phyloP scores from a whole-genome alignment of 306 rosid genomes.

The Casuarina cunninghamiana region DNA sequence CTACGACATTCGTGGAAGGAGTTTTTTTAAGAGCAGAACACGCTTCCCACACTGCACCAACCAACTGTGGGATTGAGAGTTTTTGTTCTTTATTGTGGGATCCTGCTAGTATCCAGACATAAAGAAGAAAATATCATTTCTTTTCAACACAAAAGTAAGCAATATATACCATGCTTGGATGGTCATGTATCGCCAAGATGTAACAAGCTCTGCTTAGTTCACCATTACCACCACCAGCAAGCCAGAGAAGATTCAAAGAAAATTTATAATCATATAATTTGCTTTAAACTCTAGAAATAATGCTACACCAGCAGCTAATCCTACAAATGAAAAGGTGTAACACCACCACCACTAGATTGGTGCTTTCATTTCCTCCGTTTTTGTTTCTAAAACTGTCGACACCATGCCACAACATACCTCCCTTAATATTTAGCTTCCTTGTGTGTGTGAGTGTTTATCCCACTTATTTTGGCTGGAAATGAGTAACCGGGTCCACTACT shows the following conservation, averaged over 20 bases:
- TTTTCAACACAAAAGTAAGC: neutral
- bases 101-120: conserved; percentile 48
- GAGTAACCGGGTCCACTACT: neutral
- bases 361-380: neutral
- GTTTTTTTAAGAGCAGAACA: conserved; percentile 76
- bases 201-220: neutral
- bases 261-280: too few relatives aligned
- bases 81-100: conserved; percentile 44
- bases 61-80: conserved; percentile 61
- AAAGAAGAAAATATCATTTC: conserved; percentile 24
- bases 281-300: neutral
- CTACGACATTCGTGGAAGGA: conserved; percentile 75
- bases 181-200: neutral
- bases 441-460: neutral
- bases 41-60: conserved; percentile 84
- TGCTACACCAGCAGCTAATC: neutral
- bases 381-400: neutral
- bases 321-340: neutral
- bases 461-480: neutral
- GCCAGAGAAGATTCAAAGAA: too few relatives aligned
- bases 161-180: neutral
- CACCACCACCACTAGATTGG: neutral
- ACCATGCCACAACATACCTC: neutral
- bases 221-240: too few relatives aligned
- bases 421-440: neutral